Base-by-base conservation (phyloP, 2,329 filamentous ascomycete genomes). In the Clonostachys sp. region DNA sequence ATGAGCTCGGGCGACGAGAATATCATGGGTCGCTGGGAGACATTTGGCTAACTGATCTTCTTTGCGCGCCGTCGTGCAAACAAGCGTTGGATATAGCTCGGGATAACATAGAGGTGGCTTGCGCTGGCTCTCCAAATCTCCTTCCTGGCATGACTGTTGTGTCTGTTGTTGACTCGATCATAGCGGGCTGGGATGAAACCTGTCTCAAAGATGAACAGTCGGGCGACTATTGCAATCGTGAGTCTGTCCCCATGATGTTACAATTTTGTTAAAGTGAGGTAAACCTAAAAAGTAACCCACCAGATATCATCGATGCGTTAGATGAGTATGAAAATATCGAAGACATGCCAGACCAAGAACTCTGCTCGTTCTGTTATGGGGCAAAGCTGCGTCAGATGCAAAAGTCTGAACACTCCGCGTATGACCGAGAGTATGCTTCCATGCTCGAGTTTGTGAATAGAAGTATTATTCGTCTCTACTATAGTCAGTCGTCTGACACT, bases 321-420 rank as follows among this genome's bases (percentile, higher is more conserved):
- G 9, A 39, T 1, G 17, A 20, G 5, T 39, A 38, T 12, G 41
- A 42, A 14, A 13, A 34, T 13, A 13, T 48, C 5, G 33, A 48
- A 17, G 41, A 47, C n/a, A 51, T 51, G 44, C 47, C 49, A 5
- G 12, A 46, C 12, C 30, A 30, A 14, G 43, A 55, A 36, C 41
- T 54, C 12, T 55, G 52, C 50, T 55, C 53, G 2, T 42, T 42
- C 43, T 55, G 53, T 51, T 53, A 42, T 35, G 20, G 47, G 4
- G 17, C 12, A 18, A 41, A 41, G 30, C 49, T 54, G 6, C 17
- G 24, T 30, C 48, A 53, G 47, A 53, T 54, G 50, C 53, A 55
- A 41, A 35, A 10, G 30, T 46, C 48, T 18, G 17, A 38, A 5
- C 53, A 54, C 45, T 53, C 50, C 5, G 46, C 40, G 13, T 55